Base-by-base conservation (phyloP, 2,329 filamentous ascomycete species). In the Nemania abortiva region DNA sequence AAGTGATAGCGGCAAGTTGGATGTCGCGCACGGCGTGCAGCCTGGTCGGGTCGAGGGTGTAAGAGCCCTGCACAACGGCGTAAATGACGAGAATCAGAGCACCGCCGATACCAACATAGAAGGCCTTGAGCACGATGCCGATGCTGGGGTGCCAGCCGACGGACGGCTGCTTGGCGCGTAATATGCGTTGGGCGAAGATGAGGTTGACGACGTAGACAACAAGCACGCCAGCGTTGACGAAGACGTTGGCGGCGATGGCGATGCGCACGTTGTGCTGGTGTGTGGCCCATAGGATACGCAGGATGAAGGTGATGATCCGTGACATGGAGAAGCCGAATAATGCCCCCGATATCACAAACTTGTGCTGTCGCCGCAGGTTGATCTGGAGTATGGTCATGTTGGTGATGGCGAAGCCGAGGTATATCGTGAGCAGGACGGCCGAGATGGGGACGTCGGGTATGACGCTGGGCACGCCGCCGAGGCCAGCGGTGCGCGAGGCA, bases 381-480 rank as follows among this genome's bases (percentile, higher is more conserved):
- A 72, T 27, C 59, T 76, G 75, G 64, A 89, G 84, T 56, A 91
- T 85, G 56, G 82, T 82, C 84, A 91, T 87, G 82, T 92, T 88
- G 66, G 82, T 72, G 18, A 79, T 81, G 7, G 87, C 89, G n/a
- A 82, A 84, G 55, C 75, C 45, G 39, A 87, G 68, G 79, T 90
- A 92, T 65, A 91, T 77, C 49, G 80, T 77, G 15, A 94, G 78
- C 70, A 94, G 87, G 65, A 92, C 85, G 61, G 86, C 84, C 69
- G 84, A 87, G 76, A 93, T 84, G 45, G 91, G 90, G 7, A 90
- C 84, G 77, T 95, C 92, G 70, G 91, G 81, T 2, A 76, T 70
- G 3, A 84, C 76, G 1, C 83, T 86, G 1, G 92, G 91, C 7
- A 81, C 72, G 27, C 89, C 88, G 66, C 91, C 90, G 20, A 90